A percentile compares a stretch with the other conserved stretches of the same genome.
These are phyloP conservation scores for maize (Zea mays) DNA, from an alignment of 176 grass and related monocot genomes.

Conservation along the genomic window Zm-B73-REFERENCE-NAM-5.0 NC_050105.1:67657501-67658000, in stretches of 20 bases:
- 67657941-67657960: no score
- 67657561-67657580: background rate
- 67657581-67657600: background rate
- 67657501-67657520: no score
- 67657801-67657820: no score
- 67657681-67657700: background rate
- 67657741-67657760: conserved; percentile 41
- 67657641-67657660: background rate
- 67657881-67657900: background rate
- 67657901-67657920: background rate
- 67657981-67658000: no score
- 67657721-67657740: conserved; percentile 27
- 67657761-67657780: conserved; percentile 15
- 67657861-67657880: background rate
- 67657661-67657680: background rate
- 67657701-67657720: background rate
- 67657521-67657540: background rate
- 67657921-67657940: no score
- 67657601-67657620: background rate
- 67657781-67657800: conserved; percentile 15
- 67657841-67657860: background rate
- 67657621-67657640: background rate
- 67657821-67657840: background rate
- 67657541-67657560: background rate
- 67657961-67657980: no score